Evolutionary conservation across 1,284 basidiomycete species (phyloP).

Genomic region (Ustilago lituana): DNA sequence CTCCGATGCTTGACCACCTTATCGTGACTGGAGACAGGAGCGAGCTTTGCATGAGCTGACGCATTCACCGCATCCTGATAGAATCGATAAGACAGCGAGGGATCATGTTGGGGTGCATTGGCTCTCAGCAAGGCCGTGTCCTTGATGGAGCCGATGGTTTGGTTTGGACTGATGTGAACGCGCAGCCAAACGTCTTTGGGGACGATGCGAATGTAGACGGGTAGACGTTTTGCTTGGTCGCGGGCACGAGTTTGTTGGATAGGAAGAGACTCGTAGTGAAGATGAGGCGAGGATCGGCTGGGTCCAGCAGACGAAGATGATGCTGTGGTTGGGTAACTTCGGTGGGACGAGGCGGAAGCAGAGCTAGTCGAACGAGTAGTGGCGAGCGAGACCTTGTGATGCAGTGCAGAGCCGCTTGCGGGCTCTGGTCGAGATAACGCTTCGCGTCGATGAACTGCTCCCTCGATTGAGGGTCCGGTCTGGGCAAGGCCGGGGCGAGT

Average conservation of each 20-base stretch:
- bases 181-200: conserved; percentile 58
- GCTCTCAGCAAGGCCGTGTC: conserved; percentile 36
- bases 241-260: not conserved
- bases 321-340: conserved; percentile 3
- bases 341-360: conserved; percentile 18
- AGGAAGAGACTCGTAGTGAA: not conserved
- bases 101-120: conserved; percentile 41
- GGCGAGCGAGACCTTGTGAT: conserved; percentile 23
- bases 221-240: conserved; percentile 11
- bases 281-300: not conserved
- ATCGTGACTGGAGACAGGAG: conserved; percentile 22
- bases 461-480: conserved; percentile 2
- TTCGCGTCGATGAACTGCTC: not conserved
- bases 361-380: conserved; percentile 27
- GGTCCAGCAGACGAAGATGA: not conserved
- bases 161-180: conserved; percentile 39
- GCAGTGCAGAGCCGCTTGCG: conserved; percentile 3
- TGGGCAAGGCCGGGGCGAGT: not conserved
- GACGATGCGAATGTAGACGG: conserved; percentile 55
- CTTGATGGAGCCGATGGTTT: conserved; percentile 52
- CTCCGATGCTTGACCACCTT: conserved; percentile 29
- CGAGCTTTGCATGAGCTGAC: conserved; percentile 26
- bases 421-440: not conserved
- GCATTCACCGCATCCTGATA: conserved; percentile 48
- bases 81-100: conserved; percentile 35